phyloP scores from a whole-genome alignment of 805 yeast species.

The Maudiozyma barnettii region DNA sequence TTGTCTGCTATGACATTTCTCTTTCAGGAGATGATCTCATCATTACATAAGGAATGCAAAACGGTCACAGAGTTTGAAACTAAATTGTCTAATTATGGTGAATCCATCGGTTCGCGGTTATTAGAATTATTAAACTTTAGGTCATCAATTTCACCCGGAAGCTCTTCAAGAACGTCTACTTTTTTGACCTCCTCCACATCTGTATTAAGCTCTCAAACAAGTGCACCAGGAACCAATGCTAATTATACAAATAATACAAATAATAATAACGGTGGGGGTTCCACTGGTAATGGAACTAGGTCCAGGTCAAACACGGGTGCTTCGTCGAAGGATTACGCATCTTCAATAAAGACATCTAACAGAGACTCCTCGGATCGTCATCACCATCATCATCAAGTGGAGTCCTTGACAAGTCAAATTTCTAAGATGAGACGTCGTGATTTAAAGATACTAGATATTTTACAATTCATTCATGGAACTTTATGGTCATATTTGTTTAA shows the following conservation, averaged over 20 bases:
- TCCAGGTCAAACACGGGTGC: slow-evolving; percentile 3
- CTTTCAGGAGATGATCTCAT: slow-evolving; percentile 61
- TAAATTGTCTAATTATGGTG: slow-evolving; percentile 62
- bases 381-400: slow-evolving; percentile 5
- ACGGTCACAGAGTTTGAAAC: slow-evolving; percentile 57
- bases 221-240: neutral
- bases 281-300: neutral
- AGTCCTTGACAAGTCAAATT: slow-evolving; percentile 17
- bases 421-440: slow-evolving; percentile 39
- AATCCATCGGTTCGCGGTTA: slow-evolving; percentile 60
- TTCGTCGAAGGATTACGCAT: neutral
- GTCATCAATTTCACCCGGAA: slow-evolving; percentile 19
- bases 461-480: slow-evolving; percentile 63
- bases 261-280: neutral
- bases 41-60: slow-evolving; percentile 48
- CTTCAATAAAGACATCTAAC: neutral
- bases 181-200: slow-evolving; percentile 8
- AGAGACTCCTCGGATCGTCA: slow-evolving; percentile 2
- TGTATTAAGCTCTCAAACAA: too few relatives aligned
- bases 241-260: neutral
- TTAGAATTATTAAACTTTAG: slow-evolving; percentile 45
- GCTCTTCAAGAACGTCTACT: slow-evolving; percentile 12
- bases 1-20: slow-evolving; percentile 59
- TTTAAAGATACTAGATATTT: slow-evolving; percentile 51
- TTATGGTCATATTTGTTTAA: slow-evolving; percentile 73